Conservation (phyloP, 306 rosid species). For the Malus domestica region ASM211411v1 NC_041800.1:19327733-19328232, state of each 20-base stretch:
- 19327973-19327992: neutral
- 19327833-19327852: neutral
- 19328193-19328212: neutral
- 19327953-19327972: neutral
- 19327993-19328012: neutral
- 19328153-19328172: neutral
- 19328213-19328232: no score
- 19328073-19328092: neutral
- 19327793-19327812: neutral
- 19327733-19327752: neutral
- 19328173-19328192: neutral
- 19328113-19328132: neutral
- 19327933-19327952: neutral
- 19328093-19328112: neutral
- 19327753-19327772: neutral
- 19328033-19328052: neutral
- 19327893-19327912: neutral
- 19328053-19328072: neutral
- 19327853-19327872: neutral
- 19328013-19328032: neutral
- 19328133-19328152: neutral
- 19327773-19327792: neutral
- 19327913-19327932: neutral
- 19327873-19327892: neutral
- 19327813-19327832: neutral